phyloP scores from a whole-genome alignment of 1,284 basidiomycete genomes.

The Trichosporon asahii region DNA sequence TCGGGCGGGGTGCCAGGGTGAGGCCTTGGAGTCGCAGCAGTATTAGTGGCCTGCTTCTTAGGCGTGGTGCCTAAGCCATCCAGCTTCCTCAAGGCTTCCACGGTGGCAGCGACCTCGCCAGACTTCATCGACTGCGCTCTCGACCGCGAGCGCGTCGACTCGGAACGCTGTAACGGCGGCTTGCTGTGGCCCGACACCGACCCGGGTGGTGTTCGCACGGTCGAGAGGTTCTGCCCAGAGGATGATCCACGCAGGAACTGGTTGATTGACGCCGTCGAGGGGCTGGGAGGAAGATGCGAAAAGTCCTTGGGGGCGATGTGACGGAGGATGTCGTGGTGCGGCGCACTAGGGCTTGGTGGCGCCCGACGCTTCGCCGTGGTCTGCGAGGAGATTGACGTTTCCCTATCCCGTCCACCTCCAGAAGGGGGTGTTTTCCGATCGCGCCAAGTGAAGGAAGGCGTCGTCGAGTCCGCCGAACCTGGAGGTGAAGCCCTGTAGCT shows the following conservation, averaged over 20 bases:
- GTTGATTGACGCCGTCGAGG: conserved; percentile 75
- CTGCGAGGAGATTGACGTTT: conserved; percentile 9
- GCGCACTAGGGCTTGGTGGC: conserved; percentile 29
- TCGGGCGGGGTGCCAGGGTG: conserved; percentile 67
- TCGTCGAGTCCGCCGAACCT: conserved; percentile 38
- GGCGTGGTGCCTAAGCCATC: conserved; percentile 81
- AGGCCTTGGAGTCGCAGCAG: conserved; percentile 12
- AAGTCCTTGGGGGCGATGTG: conserved; percentile 61
- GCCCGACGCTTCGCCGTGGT: conserved; percentile 15
- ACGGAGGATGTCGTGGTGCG: conserved; percentile 53
- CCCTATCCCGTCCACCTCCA: conserved; percentile 10
- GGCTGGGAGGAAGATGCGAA: conserved; percentile 81
- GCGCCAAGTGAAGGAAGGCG: conserved; percentile 22
- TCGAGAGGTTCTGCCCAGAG: conserved; percentile 47
- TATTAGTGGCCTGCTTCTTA: conserved; percentile 46
- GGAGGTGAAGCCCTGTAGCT: conserved; percentile 30
- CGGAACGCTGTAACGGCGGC: conserved; percentile 17
- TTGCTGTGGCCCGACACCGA: conserved; percentile 43
- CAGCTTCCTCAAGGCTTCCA: conserved; percentile 85
- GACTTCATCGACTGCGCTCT: conserved; percentile 25
- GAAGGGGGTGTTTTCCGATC: conserved; percentile 39
- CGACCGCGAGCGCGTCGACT: conserved; percentile 21
- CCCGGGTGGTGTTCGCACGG: conserved; percentile 34
- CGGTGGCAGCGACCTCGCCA: conserved; percentile 70
- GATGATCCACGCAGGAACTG: conserved; percentile 67